Evolutionary conservation across 2,329 filamentous ascomycete genomes (phyloP), one percentile per base, ranked within the genome.

Genomic region (Diaporthe destruens): DNA sequence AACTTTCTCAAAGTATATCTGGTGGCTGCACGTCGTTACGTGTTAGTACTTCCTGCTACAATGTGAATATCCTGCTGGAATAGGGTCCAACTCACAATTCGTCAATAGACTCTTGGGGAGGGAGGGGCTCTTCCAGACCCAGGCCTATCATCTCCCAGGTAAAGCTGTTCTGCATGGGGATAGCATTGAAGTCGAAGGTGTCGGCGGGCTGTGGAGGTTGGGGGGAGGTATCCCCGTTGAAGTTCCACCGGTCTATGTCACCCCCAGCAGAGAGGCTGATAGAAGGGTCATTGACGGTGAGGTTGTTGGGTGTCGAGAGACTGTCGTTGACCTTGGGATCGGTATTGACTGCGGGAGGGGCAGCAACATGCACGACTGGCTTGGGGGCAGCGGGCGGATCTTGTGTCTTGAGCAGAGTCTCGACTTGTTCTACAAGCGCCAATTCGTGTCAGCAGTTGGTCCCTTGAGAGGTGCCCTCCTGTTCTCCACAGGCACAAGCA

Each of bases 1-100:
- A 12, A 97, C 88, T 81, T 97, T 98, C 71, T 95, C 91, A 80
- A 98, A 98, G 82, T 93, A 99, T 34, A 96, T 90, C 77, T 93
- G 89, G 78, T 97, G 92, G 74, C 91, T 94, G 79, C 18, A 47
- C 65, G 25, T 44, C 20, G 14, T 6, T 9, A 11, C 4, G n/a
- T 42, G 42, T 73, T 34, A 71, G 72, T 42, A 36, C 53, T 14
- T 20, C 12, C 23, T 8, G n/a, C 1, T 14, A 18, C 39, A 7
- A 18, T 2, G 32, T 18, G 11, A 34, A 14, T 20, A 25, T 36
- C 9, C 29, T 7, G 53, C 5, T 6, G 29, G 12, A 25, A 20
- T 1, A 39, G 20, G 23, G 54, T 8, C 65, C 39, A 25, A 25
- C 72, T 73, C 85, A 94, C 90, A 99, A 84, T 79, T 98, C 95